Evolutionary conservation across 495 filamentous ascomycete species (phyloP).

Genomic region (Rostrohypoxylon terebratum): DNA sequence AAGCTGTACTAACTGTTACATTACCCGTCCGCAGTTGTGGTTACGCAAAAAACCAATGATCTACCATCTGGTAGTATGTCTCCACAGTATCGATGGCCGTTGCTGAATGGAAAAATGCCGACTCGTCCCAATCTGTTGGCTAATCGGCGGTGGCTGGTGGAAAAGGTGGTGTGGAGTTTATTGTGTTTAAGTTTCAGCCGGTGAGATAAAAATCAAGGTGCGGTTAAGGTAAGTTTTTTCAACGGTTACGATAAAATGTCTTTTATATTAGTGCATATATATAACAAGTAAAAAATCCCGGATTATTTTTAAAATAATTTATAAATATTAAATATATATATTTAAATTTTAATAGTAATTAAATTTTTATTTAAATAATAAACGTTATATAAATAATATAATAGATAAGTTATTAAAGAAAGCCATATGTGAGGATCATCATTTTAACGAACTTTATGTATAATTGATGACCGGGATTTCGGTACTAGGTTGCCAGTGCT

Average conservation of each 20-base stretch:
- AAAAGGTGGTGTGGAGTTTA: slow-evolving; percentile 17
- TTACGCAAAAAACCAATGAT: not conserved
- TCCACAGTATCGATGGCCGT: slow-evolving; percentile 8
- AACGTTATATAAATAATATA: too few relatives aligned
- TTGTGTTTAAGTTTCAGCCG: slow-evolving; percentile 30
- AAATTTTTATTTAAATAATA: too few relatives aligned
- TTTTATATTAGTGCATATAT: slow-evolving; percentile 2
- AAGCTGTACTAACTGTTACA: slow-evolving; percentile 2
- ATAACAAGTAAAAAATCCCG: slow-evolving; percentile 13
- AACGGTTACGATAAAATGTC: slow-evolving; percentile 31
- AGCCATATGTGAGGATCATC: slow-evolving; percentile 39
- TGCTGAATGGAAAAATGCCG: slow-evolving; percentile 27
- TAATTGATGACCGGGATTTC: slow-evolving; percentile 17
- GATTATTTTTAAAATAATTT: slow-evolving; percentile 22
- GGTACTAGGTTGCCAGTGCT: not conserved
- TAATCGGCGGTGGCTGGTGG: slow-evolving; percentile 10
- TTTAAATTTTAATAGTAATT: too few relatives aligned
- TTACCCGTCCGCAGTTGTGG: not conserved
- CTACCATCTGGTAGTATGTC: not conserved
- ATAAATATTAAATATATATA: too few relatives aligned
- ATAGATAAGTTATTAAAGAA: slow-evolving; percentile 34
- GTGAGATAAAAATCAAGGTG: slow-evolving; percentile 23
- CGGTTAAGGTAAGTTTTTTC: slow-evolving; percentile 33
- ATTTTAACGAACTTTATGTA: slow-evolving; percentile 30
- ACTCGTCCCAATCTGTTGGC: slow-evolving; percentile 24